Base-by-base conservation (phyloP, 2,329 filamentous ascomycete genomes). In the Xenoacremonium recifei region DNA sequence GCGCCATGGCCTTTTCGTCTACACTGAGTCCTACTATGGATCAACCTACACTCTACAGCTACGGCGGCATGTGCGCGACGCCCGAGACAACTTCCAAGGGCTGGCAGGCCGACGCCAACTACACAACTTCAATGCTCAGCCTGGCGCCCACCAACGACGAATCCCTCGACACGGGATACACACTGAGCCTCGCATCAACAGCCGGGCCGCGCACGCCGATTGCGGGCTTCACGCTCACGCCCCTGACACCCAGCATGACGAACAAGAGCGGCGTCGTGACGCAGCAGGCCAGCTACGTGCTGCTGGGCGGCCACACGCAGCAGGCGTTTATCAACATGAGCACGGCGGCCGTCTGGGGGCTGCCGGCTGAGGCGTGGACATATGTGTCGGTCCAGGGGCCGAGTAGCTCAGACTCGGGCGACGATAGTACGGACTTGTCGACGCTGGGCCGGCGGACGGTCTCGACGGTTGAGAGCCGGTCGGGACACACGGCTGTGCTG, bases 241-340 rank as follows among this genome's bases (percentile, higher is more conserved):
- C 82, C 0, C 69, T 96, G 18, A 69, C 76, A 5, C 81, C 87
- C 0, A 85, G 86, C 1, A 83, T 81, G 51, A 83, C 84, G 16
- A 86, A 87, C 58, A 75, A 76, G 4, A 82, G 79, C 13, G 83
- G 79, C 3, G 72, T 73, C 3, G 71, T 84, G 30, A 85, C 82
- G 4, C 85, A 90, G 59, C 82, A 91, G 60, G 82, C 85, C 48
- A 84, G 84, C 54, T 92, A 89, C 51, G 80, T 96, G 11, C 68
- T 96, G 17, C 70, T 96, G 13, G 92, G 91, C 30, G 92, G 92
- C 1, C 90, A 96, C 61, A 95, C 90, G 0, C 74, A 81, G 53
- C 66, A 72, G 13, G 91, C 90, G 0, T 96, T 96, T 60, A 84
- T 96, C 68, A 95, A 96, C 63, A 96, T 95, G 85, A 95, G 89